phyloP scores from a whole-genome alignment of 2,329 filamentous ascomycete genomes.

The Talaromyces verruculosus region DNA sequence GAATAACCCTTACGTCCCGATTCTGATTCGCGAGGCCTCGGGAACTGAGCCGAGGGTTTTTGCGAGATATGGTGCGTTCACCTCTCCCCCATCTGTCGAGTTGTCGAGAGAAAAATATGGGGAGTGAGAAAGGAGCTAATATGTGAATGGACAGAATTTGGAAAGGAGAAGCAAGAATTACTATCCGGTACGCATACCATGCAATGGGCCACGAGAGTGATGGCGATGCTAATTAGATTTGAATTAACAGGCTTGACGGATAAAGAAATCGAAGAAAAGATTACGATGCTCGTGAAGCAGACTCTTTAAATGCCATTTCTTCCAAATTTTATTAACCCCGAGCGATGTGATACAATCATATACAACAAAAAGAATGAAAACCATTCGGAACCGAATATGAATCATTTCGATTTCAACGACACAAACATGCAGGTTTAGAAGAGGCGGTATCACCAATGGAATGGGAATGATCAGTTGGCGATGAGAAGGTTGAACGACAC shows the following conservation, averaged over 20 bases:
- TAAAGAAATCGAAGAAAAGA: conserved; percentile 68
- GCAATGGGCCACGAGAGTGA: neutral
- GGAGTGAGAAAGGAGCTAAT: neutral
- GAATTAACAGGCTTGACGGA: conserved; percentile 68
- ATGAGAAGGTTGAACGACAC: neutral
- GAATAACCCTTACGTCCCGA: conserved; percentile 91
- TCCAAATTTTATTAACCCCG: neutral
- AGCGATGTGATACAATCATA: neutral
- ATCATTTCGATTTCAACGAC: too few species aligned
- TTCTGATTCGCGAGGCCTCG: conserved; percentile 88
- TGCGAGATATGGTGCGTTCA: conserved; percentile 78
- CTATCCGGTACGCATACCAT: conserved; percentile 54
- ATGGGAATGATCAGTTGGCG: neutral
- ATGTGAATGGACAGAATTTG: conserved; percentile 54
- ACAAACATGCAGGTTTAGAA: neutral
- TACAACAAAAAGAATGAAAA: neutral
- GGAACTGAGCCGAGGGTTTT: conserved; percentile 83
- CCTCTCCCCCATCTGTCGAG: neutral
- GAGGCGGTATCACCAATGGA: neutral
- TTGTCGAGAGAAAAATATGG: neutral
- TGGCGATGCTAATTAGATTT: too few species aligned
- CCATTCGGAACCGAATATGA: neutral
- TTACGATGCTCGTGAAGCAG: conserved; percentile 62
- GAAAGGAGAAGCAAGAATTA: conserved; percentile 65
- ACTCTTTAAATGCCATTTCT: conserved; percentile 31